Evolutionary conservation across 2,329 filamentous ascomycete species (phyloP), one percentile per base, ranked within the genome.

Genomic region (Scleromitrula shiraiana): DNA sequence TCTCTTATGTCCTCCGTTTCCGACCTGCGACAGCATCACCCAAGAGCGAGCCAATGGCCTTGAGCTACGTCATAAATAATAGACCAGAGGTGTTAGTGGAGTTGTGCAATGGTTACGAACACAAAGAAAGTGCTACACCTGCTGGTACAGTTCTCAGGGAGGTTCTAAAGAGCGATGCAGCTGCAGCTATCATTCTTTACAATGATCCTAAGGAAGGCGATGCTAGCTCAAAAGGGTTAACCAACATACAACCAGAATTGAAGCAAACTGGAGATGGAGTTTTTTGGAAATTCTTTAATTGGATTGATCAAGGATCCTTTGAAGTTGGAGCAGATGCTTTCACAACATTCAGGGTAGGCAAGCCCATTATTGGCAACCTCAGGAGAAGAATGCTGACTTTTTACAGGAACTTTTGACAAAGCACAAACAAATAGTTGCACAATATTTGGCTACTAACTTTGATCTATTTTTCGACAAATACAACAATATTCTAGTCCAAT

Each of bases 301-400:
- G 91, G 88, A 95, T 98, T 60, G 90, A 97, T 69, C 88, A 88
- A 68, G 88, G 89, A 58, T 90, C 86, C 24, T 98, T 98, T 62
- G 93, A 98, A 71, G 88, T 97, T 56, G 90, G 89, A 60, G 91
- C 93, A 26, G 93, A 98, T 72, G 91, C 93, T 1, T 98, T 98
- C 66, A 95, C 90, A 50, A 97, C 91, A 4, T 98, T 98, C 68
- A 79, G 91, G 65, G 88, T 95, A 76, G 61, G 78, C 56, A 29
- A 41, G n/a, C n/a, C n/a, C n/a, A n/a, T n/a, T 26, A 9, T 30
- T 36, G 19, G 19, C n/a, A n/a, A n/a, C 15, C 9, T 32, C 30
- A 33, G 4, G 15, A 7, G 42, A 19, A 32, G 2, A 20, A 5
- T 33, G 8, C n/a, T 20, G 30, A 32, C 56, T 59, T n/a, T 19